Base-by-base conservation (phyloP, 805 yeast species). In the Naumovozyma castellii region DNA sequence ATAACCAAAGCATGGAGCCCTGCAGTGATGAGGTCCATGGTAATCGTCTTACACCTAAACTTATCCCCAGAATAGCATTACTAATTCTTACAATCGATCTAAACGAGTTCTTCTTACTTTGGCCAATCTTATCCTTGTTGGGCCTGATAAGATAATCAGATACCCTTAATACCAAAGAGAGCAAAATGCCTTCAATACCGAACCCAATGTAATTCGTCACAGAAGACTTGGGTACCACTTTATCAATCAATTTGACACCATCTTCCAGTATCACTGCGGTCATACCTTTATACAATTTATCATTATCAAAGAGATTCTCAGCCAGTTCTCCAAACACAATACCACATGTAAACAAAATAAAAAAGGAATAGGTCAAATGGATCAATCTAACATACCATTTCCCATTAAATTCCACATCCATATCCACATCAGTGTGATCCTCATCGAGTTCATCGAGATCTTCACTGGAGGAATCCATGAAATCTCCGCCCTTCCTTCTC, bases 21-120 rank as follows among this genome's bases (percentile, higher is more conserved):
- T 81, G 85, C 30, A 75, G 59, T 16, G 77, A 68, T 1, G 80
- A 71, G 37, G 68, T 61, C 88, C 88, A 81, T 47, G 76, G 79
- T 30, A 78, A 65, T 45, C 74, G 75, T 47, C 81, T 69, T 22
- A 81, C 69, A 16, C 84, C 84, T 49, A 78, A 80, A 9, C 77
- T 69, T 34, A 82, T 71, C 2, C 90, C 90, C 35, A 81, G 61
- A 47, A 80, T 71, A 2, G 84, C 78, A 39, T 79, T 72, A 16
- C 43, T 41, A 32, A 48, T 41, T 39, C 41, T 48, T 30, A 73
- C 59, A 4, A 80, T 69, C 13, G 81, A 78, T 50, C 80, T 84
- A 32, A 75, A 59, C 18, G 76, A 67, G 20, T 41, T 44, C 30
- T 41, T 46, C 17, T 42, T 41, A 13, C 15, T 29, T 12, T 12